Base-by-base conservation (phyloP, 768 basidiomycete genomes). In the Asterophora parasitica region DNA sequence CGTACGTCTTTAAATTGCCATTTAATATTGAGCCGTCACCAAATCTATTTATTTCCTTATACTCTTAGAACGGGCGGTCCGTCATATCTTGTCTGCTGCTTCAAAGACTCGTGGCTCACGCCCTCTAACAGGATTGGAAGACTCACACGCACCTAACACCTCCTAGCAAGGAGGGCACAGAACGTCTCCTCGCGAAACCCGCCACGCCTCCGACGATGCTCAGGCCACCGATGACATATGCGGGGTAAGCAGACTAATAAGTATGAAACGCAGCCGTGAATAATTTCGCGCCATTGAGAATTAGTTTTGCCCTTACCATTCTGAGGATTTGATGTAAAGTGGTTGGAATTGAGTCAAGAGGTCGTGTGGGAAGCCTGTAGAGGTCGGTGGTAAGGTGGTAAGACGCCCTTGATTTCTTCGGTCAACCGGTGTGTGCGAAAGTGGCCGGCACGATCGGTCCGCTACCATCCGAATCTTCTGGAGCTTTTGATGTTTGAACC, bases 211-310 rank as follows among this genome's bases (percentile, higher is more conserved):
- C 90, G 34, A 85, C 72, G 54, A 89, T 69, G 63, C 88, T 91
- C 52, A 92, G 69, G 46, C 68, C 75, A 49, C 88, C 86, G 76
- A 90, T 88, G 35, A 79, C 67, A 65, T 82, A 85, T 41, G 88
- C 85, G 58, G 89, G 88, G 68, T 85, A 79, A 35, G 88, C 88
- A 66, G 87, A 89, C 88, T 88, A n/a, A n/a, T n/a, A n/a, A n/a
- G n/a, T n/a, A 57, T 10, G 28, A 20, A 42, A 44, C 39, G 7
- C 23, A 3, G 23, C 23, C 23, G 27, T 17, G 15, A 34, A 34
- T 48, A 19, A 48, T 2, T 26, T 12, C 20, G 17, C 13, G 3
- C 4, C 7, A 4, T 13, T 15, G 1, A 1, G 23, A 7, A 27
- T 13, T 10, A 26, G 7, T 17, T 16, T 20, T 6, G 4, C 4